These are phyloP conservation scores for Aureoboletus auriporus DNA, from an alignment of 768 basidiomycete genomes.

Conservation along the genomic window DNA sequence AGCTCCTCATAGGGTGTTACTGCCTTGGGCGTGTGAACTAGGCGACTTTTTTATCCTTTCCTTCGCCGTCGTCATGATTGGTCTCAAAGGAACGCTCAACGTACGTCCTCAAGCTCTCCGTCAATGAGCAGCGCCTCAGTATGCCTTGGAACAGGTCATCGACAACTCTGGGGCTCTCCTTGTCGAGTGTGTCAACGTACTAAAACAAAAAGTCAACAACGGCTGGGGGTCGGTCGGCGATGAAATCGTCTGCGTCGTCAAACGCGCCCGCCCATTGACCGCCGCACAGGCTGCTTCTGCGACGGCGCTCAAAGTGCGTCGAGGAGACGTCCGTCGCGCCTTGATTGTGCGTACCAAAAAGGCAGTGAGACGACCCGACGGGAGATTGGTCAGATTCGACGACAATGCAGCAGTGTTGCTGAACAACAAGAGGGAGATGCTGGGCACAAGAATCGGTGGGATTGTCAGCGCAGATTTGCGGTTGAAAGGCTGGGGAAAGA, in stretches of 20 bases:
- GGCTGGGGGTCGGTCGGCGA: conserved; percentile 93
- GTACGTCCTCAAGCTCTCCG: conserved; percentile 37
- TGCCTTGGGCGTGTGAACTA: conserved; percentile 22
- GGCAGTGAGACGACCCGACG: conserved; percentile 80
- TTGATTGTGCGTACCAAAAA: conserved; percentile 95
- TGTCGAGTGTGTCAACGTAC: conserved; percentile 93
- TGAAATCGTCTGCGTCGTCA: conserved; percentile 94
- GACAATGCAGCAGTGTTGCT: conserved; percentile 94
- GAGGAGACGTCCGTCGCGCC: conserved; percentile 93
- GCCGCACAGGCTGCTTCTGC: conserved; percentile 62
- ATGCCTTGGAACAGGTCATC: conserved; percentile 69
- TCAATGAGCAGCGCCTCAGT: not conserved
- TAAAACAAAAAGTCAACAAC: conserved; percentile 94
- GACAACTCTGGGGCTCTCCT: conserved; percentile 96
- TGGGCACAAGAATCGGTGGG: conserved; percentile 92
- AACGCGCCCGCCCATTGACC: conserved; percentile 81
- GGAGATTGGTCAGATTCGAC: conserved; percentile 84
- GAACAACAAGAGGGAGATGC: conserved; percentile 94
- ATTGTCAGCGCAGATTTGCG: conserved; percentile 89
- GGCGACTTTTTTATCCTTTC: conserved; percentile 13
- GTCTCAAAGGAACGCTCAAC: conserved; percentile 89
- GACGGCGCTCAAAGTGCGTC: conserved; percentile 84
- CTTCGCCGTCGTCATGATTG: conserved; percentile 62
- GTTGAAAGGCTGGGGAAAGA: conserved; percentile 92
- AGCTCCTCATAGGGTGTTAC: conserved; percentile 11